Conservation (phyloP, 768 basidiomycete genomes). For the Macrolepiota dolichaula region DNA sequence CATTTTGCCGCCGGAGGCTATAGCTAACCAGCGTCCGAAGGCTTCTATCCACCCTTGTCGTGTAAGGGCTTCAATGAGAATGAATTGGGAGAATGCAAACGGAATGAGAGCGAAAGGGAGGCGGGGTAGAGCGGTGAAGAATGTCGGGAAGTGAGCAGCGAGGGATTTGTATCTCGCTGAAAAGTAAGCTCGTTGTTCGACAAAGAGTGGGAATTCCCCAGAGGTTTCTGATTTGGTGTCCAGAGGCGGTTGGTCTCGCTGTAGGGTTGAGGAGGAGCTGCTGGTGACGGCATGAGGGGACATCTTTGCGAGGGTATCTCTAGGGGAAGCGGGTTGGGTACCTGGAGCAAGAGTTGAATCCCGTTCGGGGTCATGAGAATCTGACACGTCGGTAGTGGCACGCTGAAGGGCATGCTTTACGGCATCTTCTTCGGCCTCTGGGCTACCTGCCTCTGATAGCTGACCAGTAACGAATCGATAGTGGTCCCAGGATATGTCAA, state of each 20-base stretch:
- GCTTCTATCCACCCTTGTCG: slow-evolving; percentile 86
- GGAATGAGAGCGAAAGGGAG: slow-evolving; percentile 82
- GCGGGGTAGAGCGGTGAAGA: slow-evolving; percentile 58
- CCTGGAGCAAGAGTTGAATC: slow-evolving; percentile 18
- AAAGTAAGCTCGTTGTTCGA: slow-evolving; percentile 14
- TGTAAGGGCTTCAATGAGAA: slow-evolving; percentile 82
- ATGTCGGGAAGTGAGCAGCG: slow-evolving; percentile 61
- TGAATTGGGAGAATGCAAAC: slow-evolving; percentile 94
- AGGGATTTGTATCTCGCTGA: slow-evolving; percentile 13
- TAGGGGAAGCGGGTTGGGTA: slow-evolving; percentile 5
- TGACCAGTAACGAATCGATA: slow-evolving; percentile 33
- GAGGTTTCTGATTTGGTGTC: neutral
- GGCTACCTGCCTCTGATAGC: slow-evolving; percentile 15
- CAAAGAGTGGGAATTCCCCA: slow-evolving; percentile 15
- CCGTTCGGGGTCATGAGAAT: slow-evolving; percentile 14
- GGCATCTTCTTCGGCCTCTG: slow-evolving; percentile 17
- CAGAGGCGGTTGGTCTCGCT: slow-evolving; percentile 2
- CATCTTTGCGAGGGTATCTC: neutral
- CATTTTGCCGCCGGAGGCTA: slow-evolving; percentile 38
- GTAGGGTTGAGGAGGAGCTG: slow-evolving; percentile 5
- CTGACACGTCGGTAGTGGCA: slow-evolving; percentile 21
- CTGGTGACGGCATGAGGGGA: slow-evolving; percentile 6
- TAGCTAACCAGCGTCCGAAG: slow-evolving; percentile 67
- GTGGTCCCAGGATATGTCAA: slow-evolving; percentile 62
- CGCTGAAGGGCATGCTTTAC: slow-evolving; percentile 25